These are phyloP conservation scores for Diplogelasinospora grovesii DNA, from an alignment of 495 filamentous ascomycete species.

Conservation along the genomic window DNA sequence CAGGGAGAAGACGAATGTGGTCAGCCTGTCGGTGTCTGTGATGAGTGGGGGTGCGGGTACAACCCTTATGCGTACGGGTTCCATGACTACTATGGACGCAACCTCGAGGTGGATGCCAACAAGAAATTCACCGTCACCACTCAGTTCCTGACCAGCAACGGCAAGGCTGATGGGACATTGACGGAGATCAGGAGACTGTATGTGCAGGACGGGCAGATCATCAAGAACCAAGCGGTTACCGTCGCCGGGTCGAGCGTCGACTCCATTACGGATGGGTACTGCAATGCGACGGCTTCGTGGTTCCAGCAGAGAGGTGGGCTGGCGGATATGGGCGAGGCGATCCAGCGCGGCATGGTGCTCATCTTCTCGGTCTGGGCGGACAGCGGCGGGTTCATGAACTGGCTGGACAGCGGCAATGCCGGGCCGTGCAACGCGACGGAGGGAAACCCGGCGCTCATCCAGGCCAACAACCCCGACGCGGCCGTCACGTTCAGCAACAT, in stretches of 20 bases:
- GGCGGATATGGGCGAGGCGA: conserved; percentile 47
- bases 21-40: conserved; percentile 45
- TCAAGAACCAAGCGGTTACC: conserved; percentile 23
- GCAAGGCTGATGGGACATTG: conserved; percentile 36
- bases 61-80: conserved; percentile 51
- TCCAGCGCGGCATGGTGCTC: conserved; percentile 56
- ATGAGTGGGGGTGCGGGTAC: conserved; percentile 34
- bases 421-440: conserved; percentile 56
- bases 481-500: conserved; percentile 55
- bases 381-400: conserved; percentile 49
- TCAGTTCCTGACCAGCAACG: conserved; percentile 55
- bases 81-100: conserved; percentile 49
- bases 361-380: conserved; percentile 59
- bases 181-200: conserved; percentile 57
- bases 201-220: conserved; percentile 53
- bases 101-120: conserved; percentile 48
- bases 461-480: conserved; percentile 37
- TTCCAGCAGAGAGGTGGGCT: conserved; percentile 44
- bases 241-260: not conserved
- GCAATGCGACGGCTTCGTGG: conserved; percentile 8
- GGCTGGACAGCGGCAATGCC: conserved; percentile 49
- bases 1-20: conserved; percentile 34
- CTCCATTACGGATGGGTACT: conserved; percentile 4
- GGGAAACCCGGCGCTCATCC: conserved; percentile 41
- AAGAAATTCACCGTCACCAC: conserved; percentile 60